Percentiles rank a stretch among this genome's conserved stretches.
phyloP scores from a whole-genome alignment of 2,329 filamentous ascomycete species.

The Epichloe sibirici region DNA sequence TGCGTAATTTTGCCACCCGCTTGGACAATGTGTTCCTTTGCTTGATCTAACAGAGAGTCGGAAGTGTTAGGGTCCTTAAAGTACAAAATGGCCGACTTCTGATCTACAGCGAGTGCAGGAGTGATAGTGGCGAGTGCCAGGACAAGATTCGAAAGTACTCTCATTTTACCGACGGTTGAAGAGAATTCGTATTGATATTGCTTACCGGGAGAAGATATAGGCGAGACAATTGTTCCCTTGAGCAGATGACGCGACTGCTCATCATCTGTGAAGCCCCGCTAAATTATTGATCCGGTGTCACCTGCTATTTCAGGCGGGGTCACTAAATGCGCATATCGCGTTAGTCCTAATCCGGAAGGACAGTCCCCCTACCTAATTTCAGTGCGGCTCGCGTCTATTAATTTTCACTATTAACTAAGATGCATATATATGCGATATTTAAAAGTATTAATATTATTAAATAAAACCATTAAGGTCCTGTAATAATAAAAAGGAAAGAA shows the following conservation, averaged over 20 bases:
- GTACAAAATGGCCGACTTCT: constrained; percentile 65
- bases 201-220: background rate
- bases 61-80: constrained; percentile 58
- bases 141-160: constrained; percentile 39
- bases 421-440: too few relatives aligned
- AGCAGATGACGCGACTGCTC: background rate
- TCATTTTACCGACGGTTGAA: constrained; percentile 40
- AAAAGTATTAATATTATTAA: too few relatives aligned
- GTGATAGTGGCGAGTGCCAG: constrained; percentile 46
- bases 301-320: background rate
- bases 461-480: too few relatives aligned
- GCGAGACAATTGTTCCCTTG: background rate
- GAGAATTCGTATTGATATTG: background rate
- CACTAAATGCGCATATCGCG: too few relatives aligned
- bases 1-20: constrained; percentile 71
- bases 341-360: too few relatives aligned
- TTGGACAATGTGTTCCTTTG: constrained; percentile 56
- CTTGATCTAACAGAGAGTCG: constrained; percentile 52
- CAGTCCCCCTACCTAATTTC: too few relatives aligned
- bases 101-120: constrained; percentile 48
- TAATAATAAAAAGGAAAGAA: too few relatives aligned
- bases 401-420: too few relatives aligned
- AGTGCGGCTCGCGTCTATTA: too few relatives aligned
- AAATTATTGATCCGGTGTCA: background rate
- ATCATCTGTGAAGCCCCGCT: background rate